Conservation (phyloP, 208 protist genomes). For the Acanthamoeba lenticulata region DNA sequence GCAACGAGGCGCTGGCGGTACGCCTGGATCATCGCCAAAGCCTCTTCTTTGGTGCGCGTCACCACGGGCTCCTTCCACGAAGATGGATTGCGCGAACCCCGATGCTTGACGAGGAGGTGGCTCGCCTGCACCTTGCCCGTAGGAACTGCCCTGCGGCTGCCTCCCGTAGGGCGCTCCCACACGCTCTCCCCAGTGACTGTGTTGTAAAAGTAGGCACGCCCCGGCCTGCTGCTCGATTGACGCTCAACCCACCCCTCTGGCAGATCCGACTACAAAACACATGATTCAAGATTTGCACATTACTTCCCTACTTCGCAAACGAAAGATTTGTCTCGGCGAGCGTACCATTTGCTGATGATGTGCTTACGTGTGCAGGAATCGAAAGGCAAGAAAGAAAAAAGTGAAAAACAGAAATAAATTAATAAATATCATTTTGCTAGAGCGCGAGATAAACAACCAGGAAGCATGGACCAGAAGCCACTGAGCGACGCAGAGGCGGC, state of each 20-base stretch:
- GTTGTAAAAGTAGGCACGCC: slow-evolving; percentile 52
- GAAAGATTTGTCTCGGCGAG: too few relatives aligned
- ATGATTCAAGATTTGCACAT: too few relatives aligned
- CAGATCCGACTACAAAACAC: background rate
- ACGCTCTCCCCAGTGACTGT: slow-evolving; percentile 11
- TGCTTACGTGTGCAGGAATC: too few relatives aligned
- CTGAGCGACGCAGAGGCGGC: background rate
- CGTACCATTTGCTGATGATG: too few relatives aligned
- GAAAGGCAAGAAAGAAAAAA: too few relatives aligned
- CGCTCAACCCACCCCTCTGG: slow-evolving; percentile 52
- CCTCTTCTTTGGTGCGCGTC: slow-evolving; percentile 81
- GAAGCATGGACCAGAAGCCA: too few relatives aligned
- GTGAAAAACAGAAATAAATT: too few relatives aligned
- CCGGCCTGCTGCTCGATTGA: slow-evolving; percentile 11
- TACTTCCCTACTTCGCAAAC: too few relatives aligned
- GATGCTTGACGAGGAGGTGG: slow-evolving; percentile 82
- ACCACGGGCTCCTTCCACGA: slow-evolving; percentile 78
- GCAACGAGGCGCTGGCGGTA: slow-evolving; percentile 66
- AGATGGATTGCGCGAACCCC: slow-evolving; percentile 72
- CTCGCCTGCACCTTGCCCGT: slow-evolving; percentile 64
- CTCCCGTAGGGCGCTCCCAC: slow-evolving; percentile 52
- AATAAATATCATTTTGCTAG: too few relatives aligned
- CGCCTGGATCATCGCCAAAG: slow-evolving; percentile 74
- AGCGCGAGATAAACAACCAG: too few relatives aligned
- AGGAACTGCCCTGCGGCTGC: too few relatives aligned